A percentile compares a stretch with the other conserved stretches of the same genome.
These are phyloP conservation scores for Nicotiana otophora DNA, from an alignment of 257 asterid species.

Conservation along the genomic window DNA sequence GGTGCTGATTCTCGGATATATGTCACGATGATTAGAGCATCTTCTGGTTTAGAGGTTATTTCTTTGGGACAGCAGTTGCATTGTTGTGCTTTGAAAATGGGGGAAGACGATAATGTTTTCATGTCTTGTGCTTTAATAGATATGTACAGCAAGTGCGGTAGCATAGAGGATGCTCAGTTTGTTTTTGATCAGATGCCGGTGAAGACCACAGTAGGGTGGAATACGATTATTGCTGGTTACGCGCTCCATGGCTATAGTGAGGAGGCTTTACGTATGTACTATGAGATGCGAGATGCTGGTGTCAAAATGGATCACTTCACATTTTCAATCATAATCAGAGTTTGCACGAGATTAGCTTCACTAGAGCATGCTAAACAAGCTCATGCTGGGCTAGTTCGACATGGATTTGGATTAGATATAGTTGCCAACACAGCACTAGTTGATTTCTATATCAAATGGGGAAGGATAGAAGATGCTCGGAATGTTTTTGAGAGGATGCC, in stretches of 20 bases:
- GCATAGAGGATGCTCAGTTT: slow-evolving; percentile 53
- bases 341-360: slow-evolving; percentile 77
- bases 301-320: slow-evolving; percentile 76
- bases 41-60: slow-evolving; percentile 60
- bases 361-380: slow-evolving; percentile 83
- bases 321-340: slow-evolving; percentile 55
- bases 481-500: slow-evolving; percentile 70
- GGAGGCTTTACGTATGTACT: slow-evolving; percentile 64
- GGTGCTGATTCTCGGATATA: slow-evolving; percentile 48
- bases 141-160: slow-evolving; percentile 89
- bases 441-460: slow-evolving; percentile 92
- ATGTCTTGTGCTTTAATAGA: slow-evolving; percentile 72
- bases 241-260: slow-evolving; percentile 76
- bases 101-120: slow-evolving; percentile 37
- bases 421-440: slow-evolving; percentile 79
- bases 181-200: slow-evolving; percentile 60
- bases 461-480: slow-evolving; percentile 76
- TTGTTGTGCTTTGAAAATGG: slow-evolving; percentile 57
- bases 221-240: slow-evolving; percentile 62
- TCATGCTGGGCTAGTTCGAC: slow-evolving; percentile 77
- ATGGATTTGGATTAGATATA: slow-evolving; percentile 61
- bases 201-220: slow-evolving; percentile 84
- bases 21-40: slow-evolving; percentile 56
- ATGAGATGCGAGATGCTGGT: slow-evolving; percentile 69
- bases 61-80: slow-evolving; percentile 73